Conservation (phyloP, 768 basidiomycete genomes). For the Naematelia aurantialba region DNA sequence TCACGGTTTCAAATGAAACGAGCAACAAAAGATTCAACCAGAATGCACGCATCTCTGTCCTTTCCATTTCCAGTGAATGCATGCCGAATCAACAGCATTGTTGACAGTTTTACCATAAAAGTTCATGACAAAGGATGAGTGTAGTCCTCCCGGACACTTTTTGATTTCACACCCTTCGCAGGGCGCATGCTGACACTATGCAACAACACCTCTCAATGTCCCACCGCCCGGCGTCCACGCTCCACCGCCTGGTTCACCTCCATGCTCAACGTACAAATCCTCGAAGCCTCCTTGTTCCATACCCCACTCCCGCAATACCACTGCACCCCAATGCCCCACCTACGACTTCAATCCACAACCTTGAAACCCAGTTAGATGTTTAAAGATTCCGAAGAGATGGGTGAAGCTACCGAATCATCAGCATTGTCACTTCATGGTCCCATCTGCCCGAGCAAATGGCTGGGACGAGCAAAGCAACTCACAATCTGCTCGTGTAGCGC, state of each 20-base stretch:
- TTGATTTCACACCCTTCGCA: neutral
- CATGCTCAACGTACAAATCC: no score
- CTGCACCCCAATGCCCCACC: neutral
- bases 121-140: neutral
- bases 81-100: no score
- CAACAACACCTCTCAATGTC: neutral
- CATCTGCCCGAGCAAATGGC: no score
- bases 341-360: neutral
- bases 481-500: slow-evolving; percentile 88
- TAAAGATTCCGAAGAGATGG: slow-evolving; percentile 12
- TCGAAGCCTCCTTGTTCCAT: no score
- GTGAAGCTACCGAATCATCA: slow-evolving; percentile 18
- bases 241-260: no score
- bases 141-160: neutral
- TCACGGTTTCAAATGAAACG: no score
- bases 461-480: slow-evolving; percentile 12
- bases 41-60: no score
- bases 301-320: neutral
- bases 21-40: no score
- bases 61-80: no score
- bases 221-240: no score
- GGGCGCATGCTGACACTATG: neutral
- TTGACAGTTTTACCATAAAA: no score
- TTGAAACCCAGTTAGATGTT: neutral
- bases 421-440: no score